phyloP scores from a whole-genome alignment of 2,329 filamentous ascomycete genomes.

The Hymenoscyphus fructigenus region DNA sequence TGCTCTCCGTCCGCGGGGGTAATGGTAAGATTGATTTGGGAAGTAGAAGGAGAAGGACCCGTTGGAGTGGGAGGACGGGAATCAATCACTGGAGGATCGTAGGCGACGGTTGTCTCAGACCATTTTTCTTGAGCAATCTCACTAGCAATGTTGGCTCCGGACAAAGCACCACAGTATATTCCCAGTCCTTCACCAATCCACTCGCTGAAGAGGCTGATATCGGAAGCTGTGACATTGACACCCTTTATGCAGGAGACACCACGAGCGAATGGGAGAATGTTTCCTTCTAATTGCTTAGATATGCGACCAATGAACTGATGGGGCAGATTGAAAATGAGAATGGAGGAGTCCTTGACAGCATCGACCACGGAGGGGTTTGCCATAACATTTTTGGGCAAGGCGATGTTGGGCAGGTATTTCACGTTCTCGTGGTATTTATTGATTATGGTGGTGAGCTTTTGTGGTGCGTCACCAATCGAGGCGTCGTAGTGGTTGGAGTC shows the following conservation, averaged over 20 bases:
- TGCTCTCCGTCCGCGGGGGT: slow-evolving; percentile 52
- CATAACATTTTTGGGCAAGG: slow-evolving; percentile 77
- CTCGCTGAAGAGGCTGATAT: slow-evolving; percentile 88
- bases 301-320: slow-evolving; percentile 93
- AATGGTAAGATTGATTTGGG: slow-evolving; percentile 51
- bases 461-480: slow-evolving; percentile 58
- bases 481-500: slow-evolving; percentile 72
- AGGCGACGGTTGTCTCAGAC: slow-evolving; percentile 95
- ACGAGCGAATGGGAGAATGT: slow-evolving; percentile 87
- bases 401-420: slow-evolving; percentile 92
- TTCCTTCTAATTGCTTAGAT: slow-evolving; percentile 79
- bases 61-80: slow-evolving; percentile 68
- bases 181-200: slow-evolving; percentile 86
- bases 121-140: slow-evolving; percentile 96
- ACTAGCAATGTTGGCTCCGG: slow-evolving; percentile 91
- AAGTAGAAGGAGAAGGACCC: slow-evolving; percentile 49
- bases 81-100: slow-evolving; percentile 88
- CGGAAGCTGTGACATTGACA: slow-evolving; percentile 84
- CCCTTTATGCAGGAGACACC: slow-evolving; percentile 98
- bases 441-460: slow-evolving; percentile 89
- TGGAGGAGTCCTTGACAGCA: slow-evolving; percentile 78
- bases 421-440: slow-evolving; percentile 93
- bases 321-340: slow-evolving; percentile 93
- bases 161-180: slow-evolving; percentile 95
- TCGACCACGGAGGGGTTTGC: slow-evolving; percentile 80